phyloP scores from a whole-genome alignment of 2,329 filamentous ascomycete species.

The Cladorrhinum sp. region DNA sequence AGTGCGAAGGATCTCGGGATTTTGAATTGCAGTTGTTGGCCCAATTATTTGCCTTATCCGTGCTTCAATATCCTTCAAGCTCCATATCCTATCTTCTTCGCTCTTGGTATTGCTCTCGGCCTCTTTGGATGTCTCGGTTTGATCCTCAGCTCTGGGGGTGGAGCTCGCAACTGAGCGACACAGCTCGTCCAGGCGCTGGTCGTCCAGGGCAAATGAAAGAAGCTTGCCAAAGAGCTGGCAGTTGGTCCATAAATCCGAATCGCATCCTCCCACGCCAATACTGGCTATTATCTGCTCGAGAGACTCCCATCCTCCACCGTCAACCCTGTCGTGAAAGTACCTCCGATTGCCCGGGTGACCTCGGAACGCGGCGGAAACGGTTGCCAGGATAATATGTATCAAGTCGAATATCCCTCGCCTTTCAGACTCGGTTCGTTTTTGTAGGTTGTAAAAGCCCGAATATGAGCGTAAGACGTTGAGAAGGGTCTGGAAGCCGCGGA shows the following conservation, averaged over 20 bases:
- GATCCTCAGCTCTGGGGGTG: neutral
- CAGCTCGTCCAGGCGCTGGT: conserved; percentile 68
- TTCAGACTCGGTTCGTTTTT: conserved; percentile 57
- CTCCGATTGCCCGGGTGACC: conserved; percentile 81
- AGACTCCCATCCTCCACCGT: conserved; percentile 74
- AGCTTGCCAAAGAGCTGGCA: conserved; percentile 79
- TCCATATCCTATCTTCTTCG: conserved; percentile 8
- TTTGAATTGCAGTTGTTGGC: conserved; percentile 52
- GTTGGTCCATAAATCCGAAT: conserved; percentile 65
- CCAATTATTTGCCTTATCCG: conserved; percentile 49
- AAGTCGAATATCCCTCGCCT: conserved; percentile 65
- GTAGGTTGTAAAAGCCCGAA: conserved; percentile 72
- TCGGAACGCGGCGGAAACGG: conserved; percentile 71
- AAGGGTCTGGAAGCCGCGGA: conserved; percentile 73
- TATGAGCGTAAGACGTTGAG: conserved; percentile 67
- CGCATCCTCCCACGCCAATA: conserved; percentile 61
- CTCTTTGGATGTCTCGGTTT: neutral
- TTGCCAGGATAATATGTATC: conserved; percentile 67
- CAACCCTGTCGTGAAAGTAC: conserved; percentile 76
- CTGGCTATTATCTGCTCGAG: conserved; percentile 70
- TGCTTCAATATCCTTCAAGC: conserved; percentile 32
- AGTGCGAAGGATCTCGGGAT: conserved; percentile 60
- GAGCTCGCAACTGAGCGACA: conserved; percentile 51
- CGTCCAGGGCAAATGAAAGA: conserved; percentile 74
- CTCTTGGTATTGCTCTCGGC: neutral